These are phyloP conservation scores for Malassezia dermatis DNA, from an alignment of 1,284 basidiomycete species.

Conservation along the genomic window DNA sequence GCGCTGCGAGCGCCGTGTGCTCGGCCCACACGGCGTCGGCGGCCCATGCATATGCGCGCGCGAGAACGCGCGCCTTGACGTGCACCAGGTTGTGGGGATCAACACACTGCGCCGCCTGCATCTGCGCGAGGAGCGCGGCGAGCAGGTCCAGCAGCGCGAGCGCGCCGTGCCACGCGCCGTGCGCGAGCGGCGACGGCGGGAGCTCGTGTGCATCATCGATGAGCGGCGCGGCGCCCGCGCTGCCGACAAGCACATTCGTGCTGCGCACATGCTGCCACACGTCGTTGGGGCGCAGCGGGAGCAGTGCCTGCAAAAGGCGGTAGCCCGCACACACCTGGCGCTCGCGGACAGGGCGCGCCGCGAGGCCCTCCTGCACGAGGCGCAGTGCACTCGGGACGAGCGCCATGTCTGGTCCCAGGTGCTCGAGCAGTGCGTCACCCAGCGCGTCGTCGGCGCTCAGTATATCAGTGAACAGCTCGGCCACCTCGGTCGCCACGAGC, in stretches of 20 bases:
- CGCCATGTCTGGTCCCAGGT: slow-evolving; percentile 52
- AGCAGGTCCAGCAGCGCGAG: slow-evolving; percentile 65
- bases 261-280: slow-evolving; percentile 78
- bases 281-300: slow-evolving; percentile 63
- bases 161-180: slow-evolving; percentile 60
- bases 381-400: slow-evolving; percentile 68
- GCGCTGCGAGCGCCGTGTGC: slow-evolving; percentile 39
- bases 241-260: slow-evolving; percentile 63
- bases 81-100: slow-evolving; percentile 55
- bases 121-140: slow-evolving; percentile 64
- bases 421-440: slow-evolving; percentile 59
- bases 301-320: slow-evolving; percentile 65
- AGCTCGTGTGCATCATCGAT: slow-evolving; percentile 11
- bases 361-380: slow-evolving; percentile 70
- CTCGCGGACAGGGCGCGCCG: slow-evolving; percentile 54
- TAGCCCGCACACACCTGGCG: slow-evolving; percentile 67
- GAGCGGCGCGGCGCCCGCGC: slow-evolving; percentile 23
- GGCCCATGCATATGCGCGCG: slow-evolving; percentile 64
- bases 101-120: slow-evolving; percentile 55
- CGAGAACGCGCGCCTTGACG: slow-evolving; percentile 68
- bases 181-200: not conserved
- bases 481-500: slow-evolving; percentile 58
- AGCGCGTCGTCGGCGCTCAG: slow-evolving; percentile 58
- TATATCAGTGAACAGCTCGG: slow-evolving; percentile 67
- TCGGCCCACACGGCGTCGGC: slow-evolving; percentile 66